Conservation (phyloP, 1,284 basidiomycete species). For the Leccinum fuscescens region DNA sequence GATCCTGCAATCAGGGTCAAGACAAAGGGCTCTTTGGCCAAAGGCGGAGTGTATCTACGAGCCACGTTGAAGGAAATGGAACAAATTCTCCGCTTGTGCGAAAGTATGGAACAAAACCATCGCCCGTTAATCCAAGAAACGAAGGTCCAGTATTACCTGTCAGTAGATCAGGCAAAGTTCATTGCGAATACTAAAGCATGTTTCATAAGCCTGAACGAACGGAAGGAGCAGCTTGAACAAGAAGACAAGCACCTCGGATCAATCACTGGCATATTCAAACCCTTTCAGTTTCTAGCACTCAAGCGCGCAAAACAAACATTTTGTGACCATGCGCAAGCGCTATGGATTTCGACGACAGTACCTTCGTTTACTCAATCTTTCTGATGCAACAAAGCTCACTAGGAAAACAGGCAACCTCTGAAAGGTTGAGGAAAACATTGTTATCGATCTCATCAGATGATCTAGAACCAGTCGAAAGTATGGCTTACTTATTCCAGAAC, state of each 20-base stretch:
- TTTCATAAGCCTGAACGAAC: slow-evolving; percentile 1
- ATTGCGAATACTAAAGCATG: not conserved
- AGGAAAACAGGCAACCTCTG: too few relatives aligned
- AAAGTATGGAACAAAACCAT: not conserved
- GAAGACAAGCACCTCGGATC: not conserved
- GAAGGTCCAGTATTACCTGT: not conserved
- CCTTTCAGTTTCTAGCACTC: not conserved
- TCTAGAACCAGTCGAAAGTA: too few relatives aligned
- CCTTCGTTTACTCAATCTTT: too few relatives aligned
- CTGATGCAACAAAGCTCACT: too few relatives aligned
- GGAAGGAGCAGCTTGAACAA: slow-evolving; percentile 4
- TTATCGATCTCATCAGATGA: too few relatives aligned
- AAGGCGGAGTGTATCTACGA: too few relatives aligned
- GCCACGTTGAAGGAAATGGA: slow-evolving; percentile 4
- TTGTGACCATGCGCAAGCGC: too few relatives aligned
- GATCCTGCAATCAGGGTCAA: too few relatives aligned
- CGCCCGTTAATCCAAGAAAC: slow-evolving; percentile 1
- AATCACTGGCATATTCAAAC: not conserved
- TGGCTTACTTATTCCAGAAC: too few relatives aligned
- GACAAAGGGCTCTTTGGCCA: too few relatives aligned
- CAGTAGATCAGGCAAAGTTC: not conserved
- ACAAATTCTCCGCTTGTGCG: not conserved
- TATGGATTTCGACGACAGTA: too few relatives aligned
- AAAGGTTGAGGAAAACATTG: too few relatives aligned
- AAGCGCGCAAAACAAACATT: not conserved